Percentiles rank a stretch among this genome's conserved stretches.
Conservation (phyloP, 352 stramenopile genomes). For the Pythium biforme region DNA sequence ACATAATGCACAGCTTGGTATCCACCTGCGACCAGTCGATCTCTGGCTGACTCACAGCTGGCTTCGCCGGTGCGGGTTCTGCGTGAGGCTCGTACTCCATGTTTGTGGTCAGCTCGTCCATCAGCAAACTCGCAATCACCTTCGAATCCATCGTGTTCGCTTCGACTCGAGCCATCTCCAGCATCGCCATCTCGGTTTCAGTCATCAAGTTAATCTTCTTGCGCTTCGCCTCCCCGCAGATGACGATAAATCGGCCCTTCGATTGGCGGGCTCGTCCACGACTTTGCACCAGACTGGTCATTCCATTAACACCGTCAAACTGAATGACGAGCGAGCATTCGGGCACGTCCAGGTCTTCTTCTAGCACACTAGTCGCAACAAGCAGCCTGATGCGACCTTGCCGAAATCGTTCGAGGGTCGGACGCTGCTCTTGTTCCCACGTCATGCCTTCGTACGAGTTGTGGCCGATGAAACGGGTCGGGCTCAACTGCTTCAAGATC, state of each 20-base stretch:
- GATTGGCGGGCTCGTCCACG: conserved; percentile 57
- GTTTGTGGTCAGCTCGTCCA: conserved; percentile 18
- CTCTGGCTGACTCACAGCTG: not conserved
- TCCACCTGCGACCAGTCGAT: conserved; percentile 17
- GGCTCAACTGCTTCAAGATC: conserved; percentile 53
- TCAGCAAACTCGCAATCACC: conserved; percentile 33
- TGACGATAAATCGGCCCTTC: conserved; percentile 67
- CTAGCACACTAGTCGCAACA: conserved; percentile 77
- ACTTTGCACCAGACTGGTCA: conserved; percentile 82
- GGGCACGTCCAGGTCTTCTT: conserved; percentile 76
- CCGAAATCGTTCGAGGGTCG: conserved; percentile 65
- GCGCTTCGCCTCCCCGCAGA: conserved; percentile 45
- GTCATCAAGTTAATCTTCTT: conserved; percentile 48
- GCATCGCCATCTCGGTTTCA: conserved; percentile 51
- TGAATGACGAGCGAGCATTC: conserved; percentile 79
- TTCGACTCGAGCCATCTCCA: conserved; percentile 34
- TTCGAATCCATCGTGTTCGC: conserved; percentile 54
- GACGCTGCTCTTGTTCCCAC: conserved; percentile 77
- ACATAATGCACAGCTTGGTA: conserved; percentile 16
- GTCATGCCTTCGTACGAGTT: conserved; percentile 82
- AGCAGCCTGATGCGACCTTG: conserved; percentile 65
- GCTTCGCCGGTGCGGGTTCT: not conserved
- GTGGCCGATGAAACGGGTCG: conserved; percentile 75
- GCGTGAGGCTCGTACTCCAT: not conserved
- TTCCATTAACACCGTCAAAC: conserved; percentile 65